Conservation (phyloP, 768 basidiomycete genomes). For the Serendipita sp. region DNA sequence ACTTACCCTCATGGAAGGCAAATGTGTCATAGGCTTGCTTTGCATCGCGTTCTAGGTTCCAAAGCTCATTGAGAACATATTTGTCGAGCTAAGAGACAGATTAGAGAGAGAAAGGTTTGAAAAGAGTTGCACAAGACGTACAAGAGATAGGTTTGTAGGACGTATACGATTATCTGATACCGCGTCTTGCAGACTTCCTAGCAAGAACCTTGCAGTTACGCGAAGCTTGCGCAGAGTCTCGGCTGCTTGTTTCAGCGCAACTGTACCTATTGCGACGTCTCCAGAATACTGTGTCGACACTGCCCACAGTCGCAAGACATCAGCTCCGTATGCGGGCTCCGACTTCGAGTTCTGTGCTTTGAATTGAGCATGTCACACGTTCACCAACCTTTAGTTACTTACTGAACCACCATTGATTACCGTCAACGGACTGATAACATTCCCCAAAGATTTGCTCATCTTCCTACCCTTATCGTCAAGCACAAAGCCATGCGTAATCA, state of each 20-base stretch:
- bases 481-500: constrained; percentile 96
- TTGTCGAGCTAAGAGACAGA: constrained; percentile 58
- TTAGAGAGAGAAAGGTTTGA: constrained; percentile 32
- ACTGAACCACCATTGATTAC: constrained; percentile 52
- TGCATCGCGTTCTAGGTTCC: constrained; percentile 49
- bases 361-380: neutral
- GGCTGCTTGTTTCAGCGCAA: constrained; percentile 53
- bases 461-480: constrained; percentile 81
- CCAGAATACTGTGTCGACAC: constrained; percentile 80
- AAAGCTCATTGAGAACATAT: constrained; percentile 75
- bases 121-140: constrained; percentile 21
- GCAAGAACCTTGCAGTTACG: constrained; percentile 71
- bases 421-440: constrained; percentile 71
- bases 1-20: constrained; percentile 68
- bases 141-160: constrained; percentile 10
- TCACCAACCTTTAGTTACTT: neutral
- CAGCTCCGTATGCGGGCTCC: constrained; percentile 69
- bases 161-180: constrained; percentile 11
- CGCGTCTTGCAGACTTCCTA: constrained; percentile 53
- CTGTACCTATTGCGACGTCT: constrained; percentile 75
- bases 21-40: constrained; percentile 53
- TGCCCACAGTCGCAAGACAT: constrained; percentile 79
- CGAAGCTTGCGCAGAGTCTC: constrained; percentile 72
- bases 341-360: constrained; percentile 41
- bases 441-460: constrained; percentile 97